phyloP scores from a whole-genome alignment of 495 filamentous ascomycete species.

The Copromyces sp. region DNA sequence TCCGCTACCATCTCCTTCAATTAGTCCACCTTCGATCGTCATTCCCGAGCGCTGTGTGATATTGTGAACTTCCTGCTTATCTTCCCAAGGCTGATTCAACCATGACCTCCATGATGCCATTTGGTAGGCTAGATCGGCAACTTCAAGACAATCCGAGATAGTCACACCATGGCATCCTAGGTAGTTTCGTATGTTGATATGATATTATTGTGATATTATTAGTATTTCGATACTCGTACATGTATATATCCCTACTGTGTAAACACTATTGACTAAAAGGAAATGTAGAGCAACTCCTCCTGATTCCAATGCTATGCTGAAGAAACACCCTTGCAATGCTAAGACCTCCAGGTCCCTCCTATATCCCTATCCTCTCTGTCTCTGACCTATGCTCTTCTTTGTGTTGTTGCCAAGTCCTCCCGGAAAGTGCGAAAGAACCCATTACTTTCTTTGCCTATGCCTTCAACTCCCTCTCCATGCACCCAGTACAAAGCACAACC shows the following conservation, averaged over 20 bases:
- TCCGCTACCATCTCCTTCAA: not conserved
- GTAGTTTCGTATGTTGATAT: not conserved
- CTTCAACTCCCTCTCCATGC: constrained; percentile 43
- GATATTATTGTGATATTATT: not conserved
- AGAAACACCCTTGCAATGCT: not conserved
- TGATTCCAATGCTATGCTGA: not conserved
- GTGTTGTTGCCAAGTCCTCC: not conserved
- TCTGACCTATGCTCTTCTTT: not conserved
- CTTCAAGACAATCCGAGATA: not conserved
- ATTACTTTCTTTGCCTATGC: constrained; percentile 14
- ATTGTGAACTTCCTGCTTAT: not conserved
- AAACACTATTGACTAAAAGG: not conserved
- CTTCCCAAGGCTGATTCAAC: not conserved
- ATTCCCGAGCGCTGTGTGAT: not conserved
- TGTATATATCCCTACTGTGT: not conserved
- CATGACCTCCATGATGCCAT: not conserved
- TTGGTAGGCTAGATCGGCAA: not conserved
- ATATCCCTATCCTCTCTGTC: not conserved
- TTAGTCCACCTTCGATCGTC: not conserved
- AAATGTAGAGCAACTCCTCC: not conserved
- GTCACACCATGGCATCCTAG: not conserved
- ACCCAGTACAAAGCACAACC: constrained; percentile 39
- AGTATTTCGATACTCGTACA: not conserved
- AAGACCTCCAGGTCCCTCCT: not conserved
- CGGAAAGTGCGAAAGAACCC: not conserved